These are phyloP conservation scores for Colletotrichum sp. DNA, from an alignment of 2,329 filamentous ascomycete species.

Conservation along the genomic window DNA sequence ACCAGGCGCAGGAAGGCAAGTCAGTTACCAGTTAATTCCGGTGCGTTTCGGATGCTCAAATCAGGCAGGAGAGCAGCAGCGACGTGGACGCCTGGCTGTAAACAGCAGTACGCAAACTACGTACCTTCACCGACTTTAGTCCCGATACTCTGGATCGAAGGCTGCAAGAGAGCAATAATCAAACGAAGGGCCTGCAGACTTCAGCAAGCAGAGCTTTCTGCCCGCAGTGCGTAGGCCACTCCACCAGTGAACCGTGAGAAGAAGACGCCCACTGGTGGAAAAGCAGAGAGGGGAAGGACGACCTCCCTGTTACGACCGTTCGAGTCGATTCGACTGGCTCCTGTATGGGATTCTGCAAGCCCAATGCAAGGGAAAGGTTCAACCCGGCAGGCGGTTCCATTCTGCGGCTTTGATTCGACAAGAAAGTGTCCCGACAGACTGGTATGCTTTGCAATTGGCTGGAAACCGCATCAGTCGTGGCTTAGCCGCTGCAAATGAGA, in stretches of 20 bases:
- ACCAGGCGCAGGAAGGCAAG: background rate
- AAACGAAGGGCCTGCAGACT: background rate
- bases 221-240: background rate
- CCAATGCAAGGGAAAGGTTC: slow-evolving; percentile 12
- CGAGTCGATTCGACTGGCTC: background rate
- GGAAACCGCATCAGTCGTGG: slow-evolving; percentile 6
- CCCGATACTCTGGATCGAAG: slow-evolving; percentile 12
- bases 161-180: slow-evolving; percentile 4
- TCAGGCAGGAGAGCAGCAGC: slow-evolving; percentile 11
- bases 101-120: background rate
- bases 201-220: background rate
- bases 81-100: background rate
- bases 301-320: background rate
- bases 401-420: slow-evolving; percentile 13
- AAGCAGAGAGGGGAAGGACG: background rate
- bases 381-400: slow-evolving; percentile 17
- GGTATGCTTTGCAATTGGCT: slow-evolving; percentile 14
- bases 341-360: background rate
- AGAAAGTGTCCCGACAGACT: background rate
- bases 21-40: background rate
- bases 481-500: slow-evolving; percentile 23
- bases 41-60: slow-evolving; percentile 1
- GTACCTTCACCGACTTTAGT: slow-evolving; percentile 17
- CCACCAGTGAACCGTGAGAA: background rate
- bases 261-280: slow-evolving; percentile 17